Base-by-base conservation (phyloP, 495 filamentous ascomycete species). In the Neurospora discreta region DNA sequence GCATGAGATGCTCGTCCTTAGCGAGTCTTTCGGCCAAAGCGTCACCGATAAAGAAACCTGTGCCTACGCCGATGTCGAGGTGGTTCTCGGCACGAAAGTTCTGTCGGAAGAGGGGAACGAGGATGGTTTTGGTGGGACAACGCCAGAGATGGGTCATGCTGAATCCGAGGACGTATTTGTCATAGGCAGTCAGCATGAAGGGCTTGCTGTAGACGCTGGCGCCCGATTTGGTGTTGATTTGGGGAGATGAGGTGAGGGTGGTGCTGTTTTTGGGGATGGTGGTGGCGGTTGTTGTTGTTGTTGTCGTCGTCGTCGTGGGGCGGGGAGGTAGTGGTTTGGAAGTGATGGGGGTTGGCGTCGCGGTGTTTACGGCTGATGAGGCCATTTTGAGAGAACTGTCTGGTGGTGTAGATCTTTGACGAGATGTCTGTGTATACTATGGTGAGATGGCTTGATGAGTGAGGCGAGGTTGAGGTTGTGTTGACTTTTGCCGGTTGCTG, bases 11-110 rank as follows among this genome's bases (percentile, higher is more conserved):
- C 44, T 52, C 44, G 44, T 74, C 36, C n/a, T 46, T 20, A 18
- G 67, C 39, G 36, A 68, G 58, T 1, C 52, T 41, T 39, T 73
- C 72, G 15, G 68, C 44, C 26, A 78, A 69, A 10, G 75, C 71
- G 10, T 44, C 33, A 16, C 71, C 69, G 7, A 76, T 76, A 42
- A 81, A 83, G 43, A 79, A 83, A 5, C 82, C 82, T 0, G 78
- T 80, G 2, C 77, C 83, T 30, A 80, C 78, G 16, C 83, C 83
- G 42, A 83, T 77, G 73, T 84, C 81, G 15, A 84, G 77, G 70
- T 85, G 83, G 11, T 71, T 71, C 26, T 41, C 39, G 11, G 77
- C 73, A 6, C 15, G 23, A 38, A 80, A 77, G 43, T 80, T 73
- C 16, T 79, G 69, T 8, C 69, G 68, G 75, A 82, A 84, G n/a